phyloP scores from a whole-genome alignment of 73 alveolate genomes.

The Paramecium pentaurelia region DNA sequence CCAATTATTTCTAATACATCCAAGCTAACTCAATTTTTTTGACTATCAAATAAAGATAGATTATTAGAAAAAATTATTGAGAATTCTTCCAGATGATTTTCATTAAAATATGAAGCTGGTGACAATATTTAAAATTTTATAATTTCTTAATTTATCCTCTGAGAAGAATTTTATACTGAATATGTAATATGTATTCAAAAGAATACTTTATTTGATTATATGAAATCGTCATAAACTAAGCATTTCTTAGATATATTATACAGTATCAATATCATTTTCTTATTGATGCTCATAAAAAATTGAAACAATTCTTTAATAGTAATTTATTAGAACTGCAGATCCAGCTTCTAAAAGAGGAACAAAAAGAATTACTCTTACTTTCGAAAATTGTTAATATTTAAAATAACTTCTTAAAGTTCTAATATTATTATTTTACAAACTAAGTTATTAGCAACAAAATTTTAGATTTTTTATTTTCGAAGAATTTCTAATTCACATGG shows the following conservation, averaged over 20 bases:
- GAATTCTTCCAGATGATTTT: conserved; percentile 69
- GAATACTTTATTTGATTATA: not conserved
- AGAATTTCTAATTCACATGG: not conserved
- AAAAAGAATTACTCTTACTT: not conserved
- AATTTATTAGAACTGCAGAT: not conserved
- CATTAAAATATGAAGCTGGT: conserved; percentile 63
- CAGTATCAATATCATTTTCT: not conserved
- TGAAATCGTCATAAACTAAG: not conserved
- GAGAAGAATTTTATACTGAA: not conserved
- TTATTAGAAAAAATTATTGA: conserved; percentile 67
- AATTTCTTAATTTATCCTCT: conserved; percentile 55
- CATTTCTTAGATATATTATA: not conserved
- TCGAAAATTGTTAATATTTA: not conserved
- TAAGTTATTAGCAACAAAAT: not conserved
- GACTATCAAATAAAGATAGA: not conserved
- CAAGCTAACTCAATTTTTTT: not conserved
- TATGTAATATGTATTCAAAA: not conserved
- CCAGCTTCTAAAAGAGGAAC: not conserved
- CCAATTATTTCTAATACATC: not conserved
- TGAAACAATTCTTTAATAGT: not conserved
- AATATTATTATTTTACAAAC: not conserved
- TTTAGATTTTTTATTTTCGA: not conserved
- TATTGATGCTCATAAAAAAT: not conserved
- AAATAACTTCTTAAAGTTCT: not conserved
- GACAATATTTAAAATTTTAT: conserved; percentile 24